phyloP scores from a whole-genome alignment of 2,329 filamentous ascomycete species.

The Apiospora pterosperma region DNA sequence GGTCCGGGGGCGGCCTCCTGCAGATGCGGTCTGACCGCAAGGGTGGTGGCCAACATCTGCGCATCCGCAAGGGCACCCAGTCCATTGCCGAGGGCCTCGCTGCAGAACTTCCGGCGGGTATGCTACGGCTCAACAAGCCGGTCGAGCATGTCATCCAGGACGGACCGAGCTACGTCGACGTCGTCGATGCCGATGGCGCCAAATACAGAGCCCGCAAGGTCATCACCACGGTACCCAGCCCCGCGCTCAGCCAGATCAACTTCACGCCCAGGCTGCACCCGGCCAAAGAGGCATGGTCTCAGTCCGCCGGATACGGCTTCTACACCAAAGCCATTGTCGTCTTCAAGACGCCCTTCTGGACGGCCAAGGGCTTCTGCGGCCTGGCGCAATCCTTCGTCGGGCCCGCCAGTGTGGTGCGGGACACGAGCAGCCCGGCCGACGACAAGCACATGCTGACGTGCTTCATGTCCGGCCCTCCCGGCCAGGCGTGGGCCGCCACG shows the following conservation, averaged over 20 bases:
- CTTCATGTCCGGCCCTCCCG: constrained; percentile 36
- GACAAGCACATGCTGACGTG: constrained; percentile 32
- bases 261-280: constrained; percentile 45
- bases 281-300: constrained; percentile 32
- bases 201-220: constrained; percentile 37
- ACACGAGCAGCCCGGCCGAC: constrained; percentile 32
- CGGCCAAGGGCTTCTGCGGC: constrained; percentile 38
- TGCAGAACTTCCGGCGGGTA: constrained; percentile 22
- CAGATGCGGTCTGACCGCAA: constrained; percentile 50
- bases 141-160: constrained; percentile 29
- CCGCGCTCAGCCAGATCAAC: constrained; percentile 39
- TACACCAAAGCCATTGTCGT: constrained; percentile 49
- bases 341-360: constrained; percentile 38
- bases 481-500: constrained; percentile 26
- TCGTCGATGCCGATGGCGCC: constrained; percentile 22
- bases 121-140: constrained; percentile 25
- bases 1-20: constrained; percentile 46
- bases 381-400: constrained; percentile 41
- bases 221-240: constrained; percentile 45
- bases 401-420: constrained; percentile 41
- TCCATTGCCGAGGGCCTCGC: constrained; percentile 35
- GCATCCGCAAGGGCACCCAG: constrained; percentile 45
- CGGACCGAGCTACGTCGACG: constrained; percentile 11
- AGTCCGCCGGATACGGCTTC: constrained; percentile 38
- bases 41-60: constrained; percentile 50